Evolutionary conservation across 1,284 basidiomycete species (phyloP), one percentile per base, ranked within the genome.

Genomic region (Microbotryum intermedium): DNA sequence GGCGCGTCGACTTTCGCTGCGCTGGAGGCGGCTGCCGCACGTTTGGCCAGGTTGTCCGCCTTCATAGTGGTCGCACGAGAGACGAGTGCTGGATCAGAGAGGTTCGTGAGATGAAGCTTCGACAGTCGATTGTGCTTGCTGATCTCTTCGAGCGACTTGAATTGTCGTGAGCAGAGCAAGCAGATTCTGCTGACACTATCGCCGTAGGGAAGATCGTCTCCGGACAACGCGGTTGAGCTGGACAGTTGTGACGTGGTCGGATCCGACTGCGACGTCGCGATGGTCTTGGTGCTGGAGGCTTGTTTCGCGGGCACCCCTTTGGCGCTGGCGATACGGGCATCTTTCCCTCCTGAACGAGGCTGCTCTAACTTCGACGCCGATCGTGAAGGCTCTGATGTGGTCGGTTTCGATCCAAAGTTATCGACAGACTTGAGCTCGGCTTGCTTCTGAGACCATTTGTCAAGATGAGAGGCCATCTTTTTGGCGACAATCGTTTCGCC

Each of bases 401-500:
- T 39, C 13, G 34, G 16, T 11, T 16, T 39, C 34, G 34, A 16
- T 39, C 18, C 34, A 39, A 39, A 39, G 34, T 16, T 39, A 16
- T 39, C 16, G 34, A 39, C 16, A 18, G 53, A 39, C 23, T 63
- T 82, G 30, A 93, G 80, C 70, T 89, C 90, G 74, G 84, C 85
- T 76, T 92, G 88, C 20, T 91, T 88, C 76, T 86, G 87, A 73
- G 91, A 94, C 91, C 91, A 95, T 71, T 95, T 94, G 71, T 81
- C 85, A 72, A 97, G 94, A 70, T 93, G 91, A 73, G 83, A 87
- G 53, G 82, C 85, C 50, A 84, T 89, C 85, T 93, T 95, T 80
- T 86, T 88, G 74, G 87, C 92, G 45, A 85, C 83, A 53, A 90
- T 87, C 63, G 90, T 77, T 25, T 89, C 88, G 29, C 86, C 85